Base-by-base conservation (phyloP, 768 basidiomycete genomes). In the Leccinum subgranulosum region DNA sequence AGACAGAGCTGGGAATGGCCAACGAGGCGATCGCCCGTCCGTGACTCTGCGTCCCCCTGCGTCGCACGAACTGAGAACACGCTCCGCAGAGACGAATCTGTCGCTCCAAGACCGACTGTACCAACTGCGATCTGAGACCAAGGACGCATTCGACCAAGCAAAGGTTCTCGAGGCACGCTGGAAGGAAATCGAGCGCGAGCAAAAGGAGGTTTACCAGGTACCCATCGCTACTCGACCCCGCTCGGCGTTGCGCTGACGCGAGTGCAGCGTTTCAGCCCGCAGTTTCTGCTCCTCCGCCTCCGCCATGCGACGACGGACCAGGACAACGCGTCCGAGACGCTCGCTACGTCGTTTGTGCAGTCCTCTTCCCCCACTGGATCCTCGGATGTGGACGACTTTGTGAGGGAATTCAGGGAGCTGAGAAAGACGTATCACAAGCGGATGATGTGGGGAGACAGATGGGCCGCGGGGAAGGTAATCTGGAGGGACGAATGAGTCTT, bases 361-460 rank as follows among this genome's bases (percentile, higher is more conserved):
- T 83, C 83, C 6, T 79, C 80, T 9, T 67, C 76, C 7, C 65
- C 73, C 19, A 61, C 73, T 19, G 63, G 27, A 23, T 60, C 70
- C 59, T 52, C 61, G 53, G 90, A 90, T 33, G 81, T 94, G 23
- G 94, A 97, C 58, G 84, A 88, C 46, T 98, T 98, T 62, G 83
- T 97, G 53, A 86, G 79, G 64, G 85, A 92, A 64, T 97, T 95
- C 76, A 92, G 88, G 67, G 92, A 94, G 52, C 70, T 85, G 41
- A 76, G 96, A 62, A 95, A 92, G 74, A 79, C 81, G n/a, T 98
- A 94, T 72, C 95, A 98, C 71, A 97, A 96, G 73, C 80, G 95
- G 17, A 86, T 86, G 2, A 86, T 96, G 69, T 97, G 92, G 90
- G 84, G 85, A 17, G 90, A 94, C 68, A 79, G 87, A 63, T 98